Percentiles rank a stretch among this genome's conserved stretches.
Conservation (phyloP, 176 grass and related monocot species). For the Oryza punctata region DNA sequence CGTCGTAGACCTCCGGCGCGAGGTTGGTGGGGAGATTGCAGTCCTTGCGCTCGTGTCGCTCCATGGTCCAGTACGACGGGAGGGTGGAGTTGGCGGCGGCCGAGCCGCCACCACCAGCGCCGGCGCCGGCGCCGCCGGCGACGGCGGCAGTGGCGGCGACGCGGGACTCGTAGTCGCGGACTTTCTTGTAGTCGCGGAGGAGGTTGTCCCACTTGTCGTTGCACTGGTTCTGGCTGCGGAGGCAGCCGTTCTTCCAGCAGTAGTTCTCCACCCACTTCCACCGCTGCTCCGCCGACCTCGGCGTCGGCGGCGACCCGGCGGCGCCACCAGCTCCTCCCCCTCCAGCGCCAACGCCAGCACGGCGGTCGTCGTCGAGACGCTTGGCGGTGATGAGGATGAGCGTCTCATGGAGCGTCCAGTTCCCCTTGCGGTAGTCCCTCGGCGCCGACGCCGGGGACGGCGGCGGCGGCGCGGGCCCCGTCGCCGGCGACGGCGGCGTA, state of each 20-base stretch:
- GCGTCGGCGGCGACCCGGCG: slow-evolving; percentile 38
- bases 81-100: neutral
- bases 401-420: slow-evolving; percentile 98
- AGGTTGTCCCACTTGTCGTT: slow-evolving; percentile 99
- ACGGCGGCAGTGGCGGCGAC: neutral
- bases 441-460: slow-evolving; percentile 49
- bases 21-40: slow-evolving; percentile 92
- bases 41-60: slow-evolving; percentile 88
- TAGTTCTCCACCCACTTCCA: slow-evolving; percentile 99
- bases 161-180: slow-evolving; percentile 86
- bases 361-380: slow-evolving; percentile 86
- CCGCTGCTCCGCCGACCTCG: slow-evolving; percentile 83
- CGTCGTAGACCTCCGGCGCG: slow-evolving; percentile 76
- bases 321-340: neutral
- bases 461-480: slow-evolving; percentile 39
- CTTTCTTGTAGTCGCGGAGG: slow-evolving; percentile 99
- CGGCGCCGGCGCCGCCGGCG: neutral
- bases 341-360: slow-evolving; percentile 10
- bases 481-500: slow-evolving; percentile 28
- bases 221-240: slow-evolving; percentile 99
- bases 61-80: slow-evolving; percentile 91
- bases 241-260: slow-evolving; percentile 92
- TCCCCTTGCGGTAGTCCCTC: slow-evolving; percentile 95
- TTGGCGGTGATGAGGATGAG: slow-evolving; percentile 96
- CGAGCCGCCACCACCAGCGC: too few species aligned